Conservation (phyloP, 1,284 basidiomycete species). For the Leccinum fallax region DNA sequence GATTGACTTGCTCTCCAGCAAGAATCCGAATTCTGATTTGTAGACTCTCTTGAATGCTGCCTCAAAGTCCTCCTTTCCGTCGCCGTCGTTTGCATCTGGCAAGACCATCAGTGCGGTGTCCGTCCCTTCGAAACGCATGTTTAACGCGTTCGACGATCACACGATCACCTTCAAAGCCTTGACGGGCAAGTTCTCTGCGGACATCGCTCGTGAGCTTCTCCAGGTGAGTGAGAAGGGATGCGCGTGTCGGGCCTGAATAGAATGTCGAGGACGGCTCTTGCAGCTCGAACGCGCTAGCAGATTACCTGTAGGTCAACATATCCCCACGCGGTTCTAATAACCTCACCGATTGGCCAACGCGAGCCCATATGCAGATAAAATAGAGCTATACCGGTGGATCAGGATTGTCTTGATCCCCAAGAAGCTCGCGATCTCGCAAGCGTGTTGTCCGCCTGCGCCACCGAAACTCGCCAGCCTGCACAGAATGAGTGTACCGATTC, state of each 20-base stretch:
- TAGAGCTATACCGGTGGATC: conserved; percentile 75
- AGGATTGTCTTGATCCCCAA: conserved; percentile 74
- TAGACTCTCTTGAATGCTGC: conserved; percentile 78
- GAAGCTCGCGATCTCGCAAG: conserved; percentile 70
- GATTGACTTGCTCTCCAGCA: conserved; percentile 75
- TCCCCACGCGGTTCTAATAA: neutral
- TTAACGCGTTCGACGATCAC: conserved; percentile 80
- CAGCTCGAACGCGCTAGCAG: conserved; percentile 72
- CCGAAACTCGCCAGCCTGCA: conserved; percentile 78
- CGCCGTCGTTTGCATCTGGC: conserved; percentile 53
- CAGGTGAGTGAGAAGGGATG: conserved; percentile 61
- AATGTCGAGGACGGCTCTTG: conserved; percentile 86
- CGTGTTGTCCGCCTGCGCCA: conserved; percentile 82
- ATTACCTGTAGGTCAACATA: conserved; percentile 1
- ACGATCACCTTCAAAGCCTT: conserved; percentile 78
- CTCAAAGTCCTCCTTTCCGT: conserved; percentile 74
- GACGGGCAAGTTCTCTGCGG: conserved; percentile 62
- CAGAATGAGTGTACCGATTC: neutral
- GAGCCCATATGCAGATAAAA: conserved; percentile 79
- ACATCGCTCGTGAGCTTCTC: conserved; percentile 72
- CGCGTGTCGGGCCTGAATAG: conserved; percentile 59
- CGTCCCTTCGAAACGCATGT: conserved; percentile 92
- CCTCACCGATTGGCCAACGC: conserved; percentile 77
- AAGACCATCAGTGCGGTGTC: conserved; percentile 92
- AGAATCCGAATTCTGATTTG: conserved; percentile 89